Evolutionary conservation across 805 yeast genomes (phyloP), one percentile per base, ranked within the genome.

Genomic region (Pichia insulana): DNA sequence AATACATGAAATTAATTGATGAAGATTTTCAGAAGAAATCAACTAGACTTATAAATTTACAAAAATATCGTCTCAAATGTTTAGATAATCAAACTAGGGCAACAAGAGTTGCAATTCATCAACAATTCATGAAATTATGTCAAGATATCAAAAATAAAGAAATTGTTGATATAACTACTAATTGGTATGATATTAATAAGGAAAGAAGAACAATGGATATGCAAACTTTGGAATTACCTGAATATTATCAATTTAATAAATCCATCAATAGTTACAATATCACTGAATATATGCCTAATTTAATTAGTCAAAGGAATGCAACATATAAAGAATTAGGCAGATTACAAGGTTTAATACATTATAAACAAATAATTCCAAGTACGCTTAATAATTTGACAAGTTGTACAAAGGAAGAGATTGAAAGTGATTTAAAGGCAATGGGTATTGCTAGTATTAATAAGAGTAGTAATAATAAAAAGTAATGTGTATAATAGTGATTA

Each of bases 151-250:
- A 87, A 47, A 71, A 72, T 41, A 67, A 71, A 20, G 70, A 86
- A 67, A 71, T 90, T 37, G 69, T 75, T 45, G 71, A 76, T 7
- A 83, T 95, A 4, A 89, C 97, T 6, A 74, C 82, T 33, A 72
- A 77, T 48, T 92, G 97, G 97, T 90, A 90, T 65, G 81, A 83
- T 50, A 83, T 89, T 55, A 89, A 88, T 62, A 78, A 81, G 54
- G 97, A 92, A 59, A 72, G 97, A 53, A 72, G 94, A 49, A 78
- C 78, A 36, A 72, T 86, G 76, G 96, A 87, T 58, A 73, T 74
- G 48, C 53, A 77, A 39, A 78, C 74, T 16, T 67, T 78, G 6
- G 74, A 72, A 22, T 60, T 76, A 51, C 73, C 76, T 1, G 65
- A 66, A 44, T 74, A 60, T 43, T 63, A 56, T 49, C 66, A 59